Evolutionary conservation across 1,284 basidiomycete species (phyloP), one percentile per base, ranked within the genome.

Genomic region (Mycosarcoma mackinlayi): DNA sequence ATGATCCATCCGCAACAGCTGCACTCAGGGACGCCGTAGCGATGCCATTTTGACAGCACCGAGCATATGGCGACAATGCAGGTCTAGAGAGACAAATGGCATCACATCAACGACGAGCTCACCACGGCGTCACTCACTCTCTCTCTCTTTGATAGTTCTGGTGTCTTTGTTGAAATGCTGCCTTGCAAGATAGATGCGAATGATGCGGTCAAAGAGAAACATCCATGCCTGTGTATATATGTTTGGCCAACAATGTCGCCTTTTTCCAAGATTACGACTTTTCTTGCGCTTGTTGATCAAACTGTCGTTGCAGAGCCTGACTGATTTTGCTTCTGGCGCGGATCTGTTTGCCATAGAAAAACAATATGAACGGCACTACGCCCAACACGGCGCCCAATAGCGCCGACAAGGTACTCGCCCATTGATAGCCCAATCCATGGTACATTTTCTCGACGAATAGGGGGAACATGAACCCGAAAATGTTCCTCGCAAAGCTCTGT

Each of bases 321-420:
- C 53, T 63, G 39, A 91, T 87, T 73, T 85, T 88, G 75, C 89
- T 90, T 14, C 84, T 83, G 34, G 82, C 84, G 13, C 90, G 87
- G 61, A 91, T 90, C 19, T 77, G 72, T 2, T 88, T 86, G 0
- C 90, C 90, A 53, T 87, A 87, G 55, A 86, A 85, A 74, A 89
- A 89, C 30, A 91, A 83, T 0, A 89, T 79, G 61, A 84, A 89
- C 2, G 90, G 90, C 0, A 73, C 88, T 1, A 89, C 88, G 18
- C 88, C 85, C 86, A 91, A 86, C 10, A 86, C 53, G 5, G 85
- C 77, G 3, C 88, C 89, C 35, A 92, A 83, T 40, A 86, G 23
- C 7, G 60, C 90, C 71, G 91, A 89, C 0, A 92, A 82, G 4
- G 88, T 89, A 73, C 88, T 88, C 0, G 89, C 88, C 89, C 90